Evolutionary conservation across 192 early-diverging fungal genomes (phyloP).

Genomic region (Rhizophagus prolifer): DNA sequence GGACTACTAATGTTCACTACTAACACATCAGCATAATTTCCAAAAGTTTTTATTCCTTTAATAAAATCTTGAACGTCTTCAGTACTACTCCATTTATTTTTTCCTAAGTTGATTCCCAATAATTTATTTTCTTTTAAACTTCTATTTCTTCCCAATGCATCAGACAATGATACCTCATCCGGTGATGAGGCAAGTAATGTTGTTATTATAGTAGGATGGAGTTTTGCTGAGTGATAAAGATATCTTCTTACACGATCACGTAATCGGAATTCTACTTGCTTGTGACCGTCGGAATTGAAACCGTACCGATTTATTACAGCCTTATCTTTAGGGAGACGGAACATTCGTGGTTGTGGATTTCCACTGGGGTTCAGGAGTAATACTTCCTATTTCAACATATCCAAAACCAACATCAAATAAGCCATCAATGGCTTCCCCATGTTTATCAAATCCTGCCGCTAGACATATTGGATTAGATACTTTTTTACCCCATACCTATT

Average conservation of each 20-base stretch:
- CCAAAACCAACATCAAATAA: conserved; percentile 86
- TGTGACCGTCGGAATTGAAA: conserved; percentile 82
- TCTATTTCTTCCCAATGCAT: conserved; percentile 43
- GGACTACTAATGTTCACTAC: conserved; percentile 90
- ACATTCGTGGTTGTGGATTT: conserved; percentile 84
- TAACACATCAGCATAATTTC: conserved; percentile 81
- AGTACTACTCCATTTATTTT: conserved; percentile 74
- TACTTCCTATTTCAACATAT: conserved; percentile 84
- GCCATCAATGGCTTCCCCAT: conserved; percentile 83
- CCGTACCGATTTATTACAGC: conserved; percentile 91
- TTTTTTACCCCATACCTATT: conserved; percentile 70
- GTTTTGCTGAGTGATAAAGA: conserved; percentile 47
- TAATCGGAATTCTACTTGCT: conserved; percentile 61
- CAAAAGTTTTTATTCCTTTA: conserved; percentile 69
- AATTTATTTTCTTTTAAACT: conserved; percentile 61
- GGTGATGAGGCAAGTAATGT: conserved; percentile 38
- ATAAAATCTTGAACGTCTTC: conserved; percentile 80
- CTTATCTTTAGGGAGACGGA: conserved; percentile 69
- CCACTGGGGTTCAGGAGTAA: conserved; percentile 87
- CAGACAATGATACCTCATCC: conserved; percentile 40
- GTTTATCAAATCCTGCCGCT: conserved; percentile 92
- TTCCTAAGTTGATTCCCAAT: conserved; percentile 86
- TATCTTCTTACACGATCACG: conserved; percentile 69
- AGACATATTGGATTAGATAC: conserved; percentile 80
- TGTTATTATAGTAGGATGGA: conserved; percentile 46